Evolutionary conservation across 495 filamentous ascomycete species (phyloP).

Genomic region (Penicillium paxilli): DNA sequence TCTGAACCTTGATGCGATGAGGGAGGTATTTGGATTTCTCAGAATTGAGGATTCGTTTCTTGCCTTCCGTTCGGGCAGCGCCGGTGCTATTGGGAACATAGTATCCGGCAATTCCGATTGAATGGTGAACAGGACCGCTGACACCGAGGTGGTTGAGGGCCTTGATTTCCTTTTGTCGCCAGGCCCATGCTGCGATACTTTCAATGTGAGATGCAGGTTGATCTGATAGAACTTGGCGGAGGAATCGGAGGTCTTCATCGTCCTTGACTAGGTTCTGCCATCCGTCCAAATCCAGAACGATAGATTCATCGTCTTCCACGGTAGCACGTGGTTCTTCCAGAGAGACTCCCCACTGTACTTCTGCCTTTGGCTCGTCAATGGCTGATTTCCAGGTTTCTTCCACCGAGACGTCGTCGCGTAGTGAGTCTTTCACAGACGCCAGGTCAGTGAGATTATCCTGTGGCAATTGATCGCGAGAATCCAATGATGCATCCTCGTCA

Average conservation of each 20-base stretch:
- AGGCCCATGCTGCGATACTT: constrained; percentile 77
- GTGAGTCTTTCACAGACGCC: not conserved
- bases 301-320: constrained; percentile 64
- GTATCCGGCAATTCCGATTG: constrained; percentile 77
- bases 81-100: constrained; percentile 85
- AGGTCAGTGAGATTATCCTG: constrained; percentile 2
- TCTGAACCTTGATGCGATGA: constrained; percentile 93
- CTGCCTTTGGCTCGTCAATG: constrained; percentile 35
- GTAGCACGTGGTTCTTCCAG: constrained; percentile 60
- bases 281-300: constrained; percentile 74
- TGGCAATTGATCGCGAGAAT: constrained; percentile 3
- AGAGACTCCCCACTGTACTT: constrained; percentile 62
- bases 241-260: constrained; percentile 69
- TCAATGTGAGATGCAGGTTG: constrained; percentile 54
- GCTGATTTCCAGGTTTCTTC: constrained; percentile 20
- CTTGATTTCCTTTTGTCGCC: constrained; percentile 88
- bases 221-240: constrained; percentile 51
- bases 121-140: constrained; percentile 50
- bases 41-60: constrained; percentile 89
- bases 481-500: not conserved
- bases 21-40: constrained; percentile 98
- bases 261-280: constrained; percentile 78
- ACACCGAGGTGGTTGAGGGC: constrained; percentile 65
- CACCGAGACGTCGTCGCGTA: constrained; percentile 29
- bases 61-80: constrained; percentile 86